Base-by-base conservation (phyloP, 345 rosid genomes). In the Citrus australasica region DNA sequence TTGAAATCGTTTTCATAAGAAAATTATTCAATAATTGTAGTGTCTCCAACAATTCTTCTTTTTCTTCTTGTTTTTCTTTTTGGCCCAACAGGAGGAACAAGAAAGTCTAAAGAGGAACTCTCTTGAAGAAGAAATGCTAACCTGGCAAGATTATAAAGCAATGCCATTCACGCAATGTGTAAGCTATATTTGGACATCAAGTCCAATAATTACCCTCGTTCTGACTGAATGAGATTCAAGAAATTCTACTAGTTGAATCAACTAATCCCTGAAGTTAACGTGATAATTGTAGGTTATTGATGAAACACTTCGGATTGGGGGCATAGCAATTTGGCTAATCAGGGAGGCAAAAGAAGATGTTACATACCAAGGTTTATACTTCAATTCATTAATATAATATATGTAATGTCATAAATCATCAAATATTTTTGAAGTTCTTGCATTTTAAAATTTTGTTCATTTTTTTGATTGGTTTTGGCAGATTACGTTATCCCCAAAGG, bases 151-250 rank as follows among this genome's bases (percentile, higher is more conserved):
- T 80, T 94, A 92, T 84, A 90, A 88, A 84, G 85, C 88, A 53
- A 94, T 94, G 97, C 74, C 88, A 2, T 92, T 94, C 90, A 92
- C 98, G 76, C 97, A 90, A 74, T 91, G 94, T 59, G 98, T 94
- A 85, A 88, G 97, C 58, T 17, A 17, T 53, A 17, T 1, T 53
- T 46, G 51, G 51, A 3, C 17, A 53, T 53, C 22, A 53, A 53
- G 58, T 53, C 11, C 22, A 53, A 7, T 16, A 53, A 5, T 53
- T 53, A 19, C 58, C 22, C 58, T 53, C 5, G 2, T 46, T 53
- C n/a, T 16, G 5, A 7, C 22, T 53, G 7, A 1, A 4, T 0
- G 22, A 53, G 58, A 53, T 17, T 53, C 21, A 38, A 67, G 16
- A 67, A 21, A 35, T 67, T 67, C 5, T 9, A 37, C 4, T 0